Base-by-base conservation (phyloP, 2,329 filamentous ascomycete species). In the Aspergillus tanneri region DNA sequence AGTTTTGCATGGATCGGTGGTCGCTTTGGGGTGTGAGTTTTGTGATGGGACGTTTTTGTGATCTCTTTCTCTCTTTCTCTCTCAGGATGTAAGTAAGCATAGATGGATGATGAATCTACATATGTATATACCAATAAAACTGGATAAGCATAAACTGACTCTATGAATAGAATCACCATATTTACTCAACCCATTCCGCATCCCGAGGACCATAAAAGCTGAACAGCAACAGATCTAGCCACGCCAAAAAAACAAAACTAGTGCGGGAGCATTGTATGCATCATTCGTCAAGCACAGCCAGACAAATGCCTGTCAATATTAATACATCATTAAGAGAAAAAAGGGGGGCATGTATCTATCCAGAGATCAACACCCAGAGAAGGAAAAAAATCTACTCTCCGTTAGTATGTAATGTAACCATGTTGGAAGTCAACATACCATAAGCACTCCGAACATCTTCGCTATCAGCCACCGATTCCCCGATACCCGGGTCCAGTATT, bases 401-500 rank as follows among this genome's bases (percentile, higher is more conserved):
- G 28, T 28, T 14, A 23, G 49, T 57, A 59, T 69, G 27, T 58
- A 77, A 73, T 90, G 96, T 96, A 60, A 97, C 72, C 41, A 96
- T 89, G 51, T 92, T 77, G 68, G 80, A 78, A 82, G 85, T 85
- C 68, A n/a, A 59, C 70, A 25, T 58, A 77, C 74, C 91, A 96
- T 96, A 60, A 97, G 72, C 41, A 96, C 89, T 52, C 92, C 77
- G 68, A 80, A 78, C 82, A 85, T 85, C 68, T 87, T 88, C 35
- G 90, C 90, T 60, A 97, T 85, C 56, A 99, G 75, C 93, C 92
- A 97, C 56, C 93, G 81, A 74, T 99, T 99, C 54, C 91, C 90
- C 47, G 90, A 93, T 22, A 97, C 91, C 32, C 91, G 81, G 22
- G 84, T 87, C 92, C 93, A 99, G 72, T 97, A 99, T 70, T 96